A percentile compares a stretch with the other conserved stretches of the same genome.
Evolutionary conservation across 805 yeast species (phyloP).

Genomic region (Pichia rugopelliculosa): DNA sequence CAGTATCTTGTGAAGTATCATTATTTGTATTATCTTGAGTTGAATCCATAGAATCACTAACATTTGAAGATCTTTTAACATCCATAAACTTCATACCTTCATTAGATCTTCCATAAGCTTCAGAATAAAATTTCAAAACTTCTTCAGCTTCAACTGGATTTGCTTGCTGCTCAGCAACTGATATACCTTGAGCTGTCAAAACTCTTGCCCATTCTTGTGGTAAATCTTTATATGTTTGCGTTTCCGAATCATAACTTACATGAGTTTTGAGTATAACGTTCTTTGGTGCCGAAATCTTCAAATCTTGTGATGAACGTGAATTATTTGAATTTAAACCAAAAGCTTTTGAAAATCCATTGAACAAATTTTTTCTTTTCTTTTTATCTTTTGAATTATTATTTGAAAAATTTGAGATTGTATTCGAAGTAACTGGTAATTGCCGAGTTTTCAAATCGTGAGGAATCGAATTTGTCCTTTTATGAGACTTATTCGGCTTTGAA

Average conservation of each 20-base stretch:
- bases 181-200: slow-evolving; percentile 77
- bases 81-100: slow-evolving; percentile 26
- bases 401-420: slow-evolving; percentile 11
- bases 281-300: slow-evolving; percentile 83
- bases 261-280: slow-evolving; percentile 88
- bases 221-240: slow-evolving; percentile 85
- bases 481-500: background rate
- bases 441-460: slow-evolving; percentile 13
- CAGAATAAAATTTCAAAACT: slow-evolving; percentile 24
- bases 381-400: slow-evolving; percentile 5
- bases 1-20: slow-evolving; percentile 2
- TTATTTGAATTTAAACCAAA: slow-evolving; percentile 23
- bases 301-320: slow-evolving; percentile 14
- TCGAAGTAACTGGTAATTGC: slow-evolving; percentile 11
- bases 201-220: slow-evolving; percentile 91
- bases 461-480: slow-evolving; percentile 8
- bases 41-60: slow-evolving; percentile 12
- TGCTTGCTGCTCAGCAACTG: slow-evolving; percentile 79
- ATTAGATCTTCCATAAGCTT: slow-evolving; percentile 14
- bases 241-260: slow-evolving; percentile 78
- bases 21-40: slow-evolving; percentile 9
- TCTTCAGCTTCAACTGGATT: slow-evolving; percentile 81
- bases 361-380: slow-evolving; percentile 43
- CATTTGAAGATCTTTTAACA: slow-evolving; percentile 16
- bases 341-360: slow-evolving; percentile 47